Percentiles rank a stretch among this genome's conserved stretches.
phyloP scores from a whole-genome alignment of 345 rosid species.

The Hirschfeldia incana region DNA sequence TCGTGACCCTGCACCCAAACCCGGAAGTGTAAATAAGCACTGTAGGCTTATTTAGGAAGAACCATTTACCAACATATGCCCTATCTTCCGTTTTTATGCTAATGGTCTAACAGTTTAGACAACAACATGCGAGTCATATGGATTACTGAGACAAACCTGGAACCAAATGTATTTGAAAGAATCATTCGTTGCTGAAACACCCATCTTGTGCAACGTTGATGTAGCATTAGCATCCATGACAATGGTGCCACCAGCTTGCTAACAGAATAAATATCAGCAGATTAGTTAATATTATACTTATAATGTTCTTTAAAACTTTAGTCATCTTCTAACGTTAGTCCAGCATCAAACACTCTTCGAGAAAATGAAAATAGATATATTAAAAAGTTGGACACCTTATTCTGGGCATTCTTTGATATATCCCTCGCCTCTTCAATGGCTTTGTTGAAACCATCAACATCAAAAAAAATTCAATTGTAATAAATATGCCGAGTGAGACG shows the following conservation, averaged over 20 bases:
- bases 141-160: background rate
- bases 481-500: too few relatives aligned
- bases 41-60: background rate
- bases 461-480: too few relatives aligned
- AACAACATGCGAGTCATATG: background rate
- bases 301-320: background rate
- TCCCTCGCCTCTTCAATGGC: slow-evolving; percentile 92
- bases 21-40: background rate
- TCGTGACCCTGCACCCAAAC: slow-evolving; percentile 55
- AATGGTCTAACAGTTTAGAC: background rate
- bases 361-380: background rate
- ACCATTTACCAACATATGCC: background rate
- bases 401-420: slow-evolving; percentile 88
- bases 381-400: slow-evolving; percentile 50
- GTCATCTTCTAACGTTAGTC: background rate
- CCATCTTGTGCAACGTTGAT: slow-evolving; percentile 58
- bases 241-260: slow-evolving; percentile 90
- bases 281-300: too few relatives aligned
- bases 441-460: slow-evolving; percentile 71
- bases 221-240: slow-evolving; percentile 81
- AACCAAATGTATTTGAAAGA: slow-evolving; percentile 61
- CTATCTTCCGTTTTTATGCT: background rate
- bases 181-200: slow-evolving; percentile 20
- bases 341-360: background rate
- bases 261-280: slow-evolving; percentile 13